phyloP scores from a whole-genome alignment of 805 yeast genomes.

The Suhomyces emberorum region DNA sequence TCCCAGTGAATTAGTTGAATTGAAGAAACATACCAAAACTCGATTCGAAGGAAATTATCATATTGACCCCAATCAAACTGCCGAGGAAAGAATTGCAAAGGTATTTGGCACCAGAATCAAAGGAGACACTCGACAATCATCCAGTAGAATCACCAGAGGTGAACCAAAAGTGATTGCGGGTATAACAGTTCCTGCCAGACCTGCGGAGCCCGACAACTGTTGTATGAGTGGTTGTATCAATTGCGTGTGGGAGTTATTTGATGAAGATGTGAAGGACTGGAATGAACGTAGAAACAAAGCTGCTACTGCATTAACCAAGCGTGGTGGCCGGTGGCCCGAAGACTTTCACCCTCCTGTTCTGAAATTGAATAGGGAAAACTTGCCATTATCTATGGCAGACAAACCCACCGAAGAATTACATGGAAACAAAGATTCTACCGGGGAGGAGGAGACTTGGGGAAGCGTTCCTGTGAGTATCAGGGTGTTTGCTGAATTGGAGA shows the following conservation, averaged over 20 bases:
- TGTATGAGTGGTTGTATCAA: conserved; percentile 97
- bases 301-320: conserved; percentile 33
- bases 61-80: conserved; percentile 24
- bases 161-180: conserved; percentile 49
- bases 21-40: conserved; percentile 18
- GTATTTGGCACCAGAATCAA: conserved; percentile 57
- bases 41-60: conserved; percentile 33
- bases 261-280: conserved; percentile 89
- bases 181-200: conserved; percentile 74
- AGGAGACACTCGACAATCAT: conserved; percentile 46
- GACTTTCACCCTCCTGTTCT: conserved; percentile 40
- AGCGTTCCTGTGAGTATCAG: conserved; percentile 70
- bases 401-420: conserved; percentile 9
- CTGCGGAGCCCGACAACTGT: conserved; percentile 90
- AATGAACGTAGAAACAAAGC: conserved; percentile 58
- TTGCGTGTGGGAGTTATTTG: conserved; percentile 93
- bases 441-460: conserved; percentile 34
- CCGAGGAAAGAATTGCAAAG: conserved; percentile 46
- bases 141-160: conserved; percentile 35
- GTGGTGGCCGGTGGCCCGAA: conserved; percentile 45
- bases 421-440: conserved; percentile 10
- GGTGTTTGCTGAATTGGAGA: conserved; percentile 83
- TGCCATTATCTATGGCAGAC: conserved; percentile 33
- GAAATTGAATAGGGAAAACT: conserved; percentile 30
- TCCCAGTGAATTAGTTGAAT: conserved; percentile 14